Evolutionary conservation across 2,329 filamentous ascomycete genomes (phyloP).

Genomic region (Botrytis aclada): DNA sequence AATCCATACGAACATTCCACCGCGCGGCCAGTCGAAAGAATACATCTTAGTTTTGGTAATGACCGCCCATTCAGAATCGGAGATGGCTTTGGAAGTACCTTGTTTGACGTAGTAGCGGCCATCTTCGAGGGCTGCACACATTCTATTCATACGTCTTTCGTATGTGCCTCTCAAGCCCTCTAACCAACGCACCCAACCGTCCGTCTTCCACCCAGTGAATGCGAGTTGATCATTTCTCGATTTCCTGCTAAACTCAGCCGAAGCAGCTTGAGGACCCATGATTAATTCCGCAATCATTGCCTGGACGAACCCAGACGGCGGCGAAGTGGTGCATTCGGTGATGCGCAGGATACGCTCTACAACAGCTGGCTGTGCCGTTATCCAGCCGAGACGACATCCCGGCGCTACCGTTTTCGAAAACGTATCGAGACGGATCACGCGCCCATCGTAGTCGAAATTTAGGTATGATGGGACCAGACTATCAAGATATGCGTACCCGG

Average conservation of each 20-base stretch:
- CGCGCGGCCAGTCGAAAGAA: slow-evolving; percentile 75
- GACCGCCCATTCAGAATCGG: slow-evolving; percentile 69
- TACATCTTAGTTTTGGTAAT: slow-evolving; percentile 72
- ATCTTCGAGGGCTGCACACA: slow-evolving; percentile 71
- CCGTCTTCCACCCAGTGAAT: slow-evolving; percentile 68
- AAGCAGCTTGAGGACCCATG: slow-evolving; percentile 63
- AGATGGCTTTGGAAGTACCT: slow-evolving; percentile 50
- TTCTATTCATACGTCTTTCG: slow-evolving; percentile 76
- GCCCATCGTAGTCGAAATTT: slow-evolving; percentile 76
- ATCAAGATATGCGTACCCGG: slow-evolving; percentile 77
- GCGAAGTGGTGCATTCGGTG: slow-evolving; percentile 74
- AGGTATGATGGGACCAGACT: slow-evolving; percentile 80
- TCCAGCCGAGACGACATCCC: slow-evolving; percentile 86
- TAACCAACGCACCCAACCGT: slow-evolving; percentile 90
- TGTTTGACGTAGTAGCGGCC: slow-evolving; percentile 64
- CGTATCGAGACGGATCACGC: slow-evolving; percentile 85
- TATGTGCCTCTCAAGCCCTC: slow-evolving; percentile 80
- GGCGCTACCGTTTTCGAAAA: slow-evolving; percentile 93
- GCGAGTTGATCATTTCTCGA: slow-evolving; percentile 39
- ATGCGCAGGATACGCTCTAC: slow-evolving; percentile 72
- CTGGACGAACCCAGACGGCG: slow-evolving; percentile 88
- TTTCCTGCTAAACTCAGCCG: slow-evolving; percentile 43
- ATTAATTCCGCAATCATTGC: slow-evolving; percentile 74
- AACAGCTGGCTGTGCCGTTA: slow-evolving; percentile 77
- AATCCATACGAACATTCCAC: slow-evolving; percentile 92